Evolutionary conservation across 2,329 filamentous ascomycete species (phyloP).

Genomic region (Emydomyces testavorans): DNA sequence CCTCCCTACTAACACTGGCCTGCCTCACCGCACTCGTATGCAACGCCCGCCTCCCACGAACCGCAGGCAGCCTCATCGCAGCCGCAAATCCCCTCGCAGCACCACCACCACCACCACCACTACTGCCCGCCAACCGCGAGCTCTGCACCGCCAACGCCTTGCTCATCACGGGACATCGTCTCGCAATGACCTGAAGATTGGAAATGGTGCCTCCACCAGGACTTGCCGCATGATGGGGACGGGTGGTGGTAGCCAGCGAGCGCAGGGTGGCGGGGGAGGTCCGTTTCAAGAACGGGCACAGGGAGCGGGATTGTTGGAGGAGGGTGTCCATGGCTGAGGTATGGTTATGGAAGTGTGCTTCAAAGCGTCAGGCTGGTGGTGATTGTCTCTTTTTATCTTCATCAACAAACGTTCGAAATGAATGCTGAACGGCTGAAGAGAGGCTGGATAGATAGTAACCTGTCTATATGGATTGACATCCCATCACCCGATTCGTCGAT

Average conservation of each 20-base stretch:
- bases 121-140: conserved; percentile 30
- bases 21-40: conserved; percentile 70
- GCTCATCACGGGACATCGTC: conserved; percentile 96
- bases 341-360: too few relatives aligned
- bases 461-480: too few relatives aligned
- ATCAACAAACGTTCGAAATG: neutral
- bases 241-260: conserved; percentile 61
- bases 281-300: conserved; percentile 96
- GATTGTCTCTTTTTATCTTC: neutral
- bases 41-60: conserved; percentile 52
- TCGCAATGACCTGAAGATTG: conserved; percentile 85
- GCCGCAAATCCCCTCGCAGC: conserved; percentile 31
- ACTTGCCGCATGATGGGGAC: conserved; percentile 45
- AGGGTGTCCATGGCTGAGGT: conserved; percentile 88
- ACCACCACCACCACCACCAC: neutral
- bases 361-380: neutral
- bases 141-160: conserved; percentile 85
- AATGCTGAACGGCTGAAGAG: too few relatives aligned
- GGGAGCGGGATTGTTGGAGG: conserved; percentile 84
- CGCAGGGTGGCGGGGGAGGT: conserved; percentile 85
- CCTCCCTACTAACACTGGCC: conserved; percentile 58
- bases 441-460: too few relatives aligned
- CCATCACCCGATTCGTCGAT: too few relatives aligned
- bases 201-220: conserved; percentile 88
- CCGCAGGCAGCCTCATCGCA: conserved; percentile 19